These are phyloP conservation scores for Albatrellus ellisii DNA, from an alignment of 768 basidiomycete species.

Conservation along the genomic window DNA sequence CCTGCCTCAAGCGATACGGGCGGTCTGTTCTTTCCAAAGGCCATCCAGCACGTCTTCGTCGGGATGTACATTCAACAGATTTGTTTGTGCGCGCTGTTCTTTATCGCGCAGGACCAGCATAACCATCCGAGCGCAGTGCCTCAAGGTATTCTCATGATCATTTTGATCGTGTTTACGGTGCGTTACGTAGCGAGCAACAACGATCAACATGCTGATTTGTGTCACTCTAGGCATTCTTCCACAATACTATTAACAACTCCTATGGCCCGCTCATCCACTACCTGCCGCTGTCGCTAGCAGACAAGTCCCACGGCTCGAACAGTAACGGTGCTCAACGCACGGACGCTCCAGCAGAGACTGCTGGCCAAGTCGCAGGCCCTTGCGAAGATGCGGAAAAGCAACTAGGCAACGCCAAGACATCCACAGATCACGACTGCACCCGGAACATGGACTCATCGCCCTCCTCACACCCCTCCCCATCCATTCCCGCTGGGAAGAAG, in stretches of 20 bases:
- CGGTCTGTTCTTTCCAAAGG: constrained; percentile 91
- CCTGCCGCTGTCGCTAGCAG: constrained; percentile 70
- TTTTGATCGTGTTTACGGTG: constrained; percentile 76
- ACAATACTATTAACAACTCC: constrained; percentile 62
- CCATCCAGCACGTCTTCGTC: constrained; percentile 86
- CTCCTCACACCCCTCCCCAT: neutral
- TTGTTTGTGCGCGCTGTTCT: constrained; percentile 80
- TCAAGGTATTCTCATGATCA: constrained; percentile 74
- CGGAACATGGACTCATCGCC: neutral
- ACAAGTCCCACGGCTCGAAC: constrained; percentile 35
- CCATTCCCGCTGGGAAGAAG: neutral
- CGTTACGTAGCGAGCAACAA: constrained; percentile 16
- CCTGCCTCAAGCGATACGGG: constrained; percentile 66
- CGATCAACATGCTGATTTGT: neutral
- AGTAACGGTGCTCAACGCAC: neutral
- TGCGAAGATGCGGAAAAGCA: neutral
- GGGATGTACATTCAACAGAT: constrained; percentile 88
- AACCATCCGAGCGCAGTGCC: constrained; percentile 43
- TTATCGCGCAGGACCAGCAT: constrained; percentile 56
- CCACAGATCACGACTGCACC: neutral
- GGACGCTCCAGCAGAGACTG: neutral
- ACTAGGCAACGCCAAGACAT: neutral
- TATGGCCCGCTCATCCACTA: constrained; percentile 66
- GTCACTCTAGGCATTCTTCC: constrained; percentile 44
- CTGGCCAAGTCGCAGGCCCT: neutral